Conservation (phyloP, 2,329 filamentous ascomycete species). For the Penicillium sp. region DNA sequence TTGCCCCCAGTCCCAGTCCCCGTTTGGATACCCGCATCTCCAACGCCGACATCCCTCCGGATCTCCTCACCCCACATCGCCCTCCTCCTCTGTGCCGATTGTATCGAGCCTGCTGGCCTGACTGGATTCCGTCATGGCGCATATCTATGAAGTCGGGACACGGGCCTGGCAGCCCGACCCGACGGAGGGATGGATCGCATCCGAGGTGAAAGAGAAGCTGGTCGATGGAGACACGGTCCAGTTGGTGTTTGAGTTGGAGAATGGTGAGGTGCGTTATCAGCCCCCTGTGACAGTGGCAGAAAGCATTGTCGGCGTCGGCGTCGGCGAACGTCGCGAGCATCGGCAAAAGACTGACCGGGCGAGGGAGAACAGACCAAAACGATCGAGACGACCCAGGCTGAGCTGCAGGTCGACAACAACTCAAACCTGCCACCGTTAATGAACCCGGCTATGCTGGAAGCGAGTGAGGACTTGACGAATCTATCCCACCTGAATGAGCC, state of each 20-base stretch:
- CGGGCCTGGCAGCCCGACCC: slow-evolving; percentile 97
- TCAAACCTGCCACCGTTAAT: slow-evolving; percentile 85
- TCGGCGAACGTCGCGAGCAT: not conserved
- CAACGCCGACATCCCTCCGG: slow-evolving; percentile 6
- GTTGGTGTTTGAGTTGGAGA: slow-evolving; percentile 85
- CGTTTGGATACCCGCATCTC: slow-evolving; percentile 1
- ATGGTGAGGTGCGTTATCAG: slow-evolving; percentile 74
- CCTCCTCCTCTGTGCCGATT: slow-evolving; percentile 15
- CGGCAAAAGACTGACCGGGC: slow-evolving; percentile 17
- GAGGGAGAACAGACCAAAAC: slow-evolving; percentile 65
- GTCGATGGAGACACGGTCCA: slow-evolving; percentile 82
- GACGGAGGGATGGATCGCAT: slow-evolving; percentile 96
- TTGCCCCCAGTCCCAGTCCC: slow-evolving; percentile 7
- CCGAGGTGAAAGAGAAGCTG: slow-evolving; percentile 85
- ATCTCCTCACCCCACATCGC: not conserved
- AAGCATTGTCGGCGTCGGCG: not conserved
- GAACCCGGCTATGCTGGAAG: slow-evolving; percentile 98
- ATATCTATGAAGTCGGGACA: slow-evolving; percentile 94
- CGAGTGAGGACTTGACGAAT: slow-evolving; percentile 96
- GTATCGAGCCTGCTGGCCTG: slow-evolving; percentile 5
- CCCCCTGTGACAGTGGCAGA: not conserved
- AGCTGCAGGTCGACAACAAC: slow-evolving; percentile 75
- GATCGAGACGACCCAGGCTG: slow-evolving; percentile 74
- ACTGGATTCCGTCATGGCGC: slow-evolving; percentile 65
- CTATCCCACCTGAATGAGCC: slow-evolving; percentile 97